Percentiles rank a stretch among this genome's conserved stretches.
Conservation (phyloP, 2,329 filamentous ascomycete species). For the Tolypocladium cylindrosporum region DNA sequence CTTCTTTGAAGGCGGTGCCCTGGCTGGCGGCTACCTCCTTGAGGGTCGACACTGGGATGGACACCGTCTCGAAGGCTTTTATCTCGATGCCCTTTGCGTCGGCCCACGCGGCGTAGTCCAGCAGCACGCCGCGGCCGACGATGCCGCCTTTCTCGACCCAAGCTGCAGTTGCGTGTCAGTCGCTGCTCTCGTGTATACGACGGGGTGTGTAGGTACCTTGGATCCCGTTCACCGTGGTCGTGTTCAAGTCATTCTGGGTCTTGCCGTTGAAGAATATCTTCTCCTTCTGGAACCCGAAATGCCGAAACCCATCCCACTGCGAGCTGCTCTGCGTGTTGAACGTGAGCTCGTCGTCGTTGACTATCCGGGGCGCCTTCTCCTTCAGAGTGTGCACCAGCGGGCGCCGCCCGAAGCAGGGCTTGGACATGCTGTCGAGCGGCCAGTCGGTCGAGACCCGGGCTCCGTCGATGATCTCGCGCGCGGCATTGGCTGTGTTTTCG, state of each 20-base stretch:
- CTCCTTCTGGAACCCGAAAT: constrained; percentile 27
- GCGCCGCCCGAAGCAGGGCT: constrained; percentile 22
- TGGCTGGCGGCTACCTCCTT: constrained; percentile 32
- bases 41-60: constrained; percentile 33
- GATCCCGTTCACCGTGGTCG: constrained; percentile 16
- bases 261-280: constrained; percentile 22
- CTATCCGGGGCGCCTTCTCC: constrained; percentile 15
- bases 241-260: constrained; percentile 33
- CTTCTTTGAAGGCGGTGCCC: constrained; percentile 29
- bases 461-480: constrained; percentile 18
- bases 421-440: constrained; percentile 19
- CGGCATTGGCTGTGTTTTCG: constrained; percentile 11
- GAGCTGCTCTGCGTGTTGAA: constrained; percentile 28
- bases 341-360: constrained; percentile 21
- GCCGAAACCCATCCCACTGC: constrained; percentile 29
- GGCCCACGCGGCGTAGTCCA: constrained; percentile 41
- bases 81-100: constrained; percentile 22
- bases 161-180: constrained; percentile 3
- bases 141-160: constrained; percentile 30
- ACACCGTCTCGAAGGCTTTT: constrained; percentile 27
- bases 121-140: constrained; percentile 37
- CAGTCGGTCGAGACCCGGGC: constrained; percentile 22
- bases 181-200: too few species aligned
- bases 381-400: constrained; percentile 18
- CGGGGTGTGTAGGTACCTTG: constrained; percentile 12